These are phyloP conservation scores for Candida ovalis DNA, from an alignment of 805 yeast genomes.

Conservation along the genomic window DNA sequence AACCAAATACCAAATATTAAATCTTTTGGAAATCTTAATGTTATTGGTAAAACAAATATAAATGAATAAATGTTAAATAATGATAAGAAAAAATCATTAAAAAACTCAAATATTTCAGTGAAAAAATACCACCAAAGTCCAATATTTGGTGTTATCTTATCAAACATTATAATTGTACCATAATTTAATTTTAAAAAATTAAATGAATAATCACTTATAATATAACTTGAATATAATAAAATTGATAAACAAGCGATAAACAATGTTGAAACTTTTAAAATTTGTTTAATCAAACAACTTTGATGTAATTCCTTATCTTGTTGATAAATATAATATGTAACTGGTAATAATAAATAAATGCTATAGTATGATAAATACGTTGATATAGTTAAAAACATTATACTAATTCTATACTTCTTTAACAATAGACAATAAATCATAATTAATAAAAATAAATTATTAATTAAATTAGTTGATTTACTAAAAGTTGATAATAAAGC, in stretches of 20 bases:
- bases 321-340: slow-evolving; percentile 32
- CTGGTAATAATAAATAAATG: slow-evolving; percentile 54
- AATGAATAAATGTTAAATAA: slow-evolving; percentile 76
- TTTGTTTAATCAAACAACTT: neutral
- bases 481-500: slow-evolving; percentile 64
- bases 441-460: slow-evolving; percentile 52
- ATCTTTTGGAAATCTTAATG: slow-evolving; percentile 54
- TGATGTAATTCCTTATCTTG: neutral
- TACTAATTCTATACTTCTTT: slow-evolving; percentile 39
- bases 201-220: slow-evolving; percentile 35
- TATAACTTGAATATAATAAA: slow-evolving; percentile 37
- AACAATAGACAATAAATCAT: slow-evolving; percentile 43
- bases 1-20: slow-evolving; percentile 37
- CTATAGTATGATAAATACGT: slow-evolving; percentile 64
- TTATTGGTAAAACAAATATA: slow-evolving; percentile 67
- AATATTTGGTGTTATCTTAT: slow-evolving; percentile 79
- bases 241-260: slow-evolving; percentile 23
- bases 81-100: slow-evolving; percentile 76
- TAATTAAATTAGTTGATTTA: slow-evolving; percentile 60
- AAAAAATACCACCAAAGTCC: slow-evolving; percentile 99
- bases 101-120: slow-evolving; percentile 90
- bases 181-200: slow-evolving; percentile 52
- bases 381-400: slow-evolving; percentile 56
- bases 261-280: slow-evolving; percentile 28
- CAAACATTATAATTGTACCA: slow-evolving; percentile 54